Conservation (phyloP, 1,284 basidiomycete genomes). For the Amylostereum areolatum region DNA sequence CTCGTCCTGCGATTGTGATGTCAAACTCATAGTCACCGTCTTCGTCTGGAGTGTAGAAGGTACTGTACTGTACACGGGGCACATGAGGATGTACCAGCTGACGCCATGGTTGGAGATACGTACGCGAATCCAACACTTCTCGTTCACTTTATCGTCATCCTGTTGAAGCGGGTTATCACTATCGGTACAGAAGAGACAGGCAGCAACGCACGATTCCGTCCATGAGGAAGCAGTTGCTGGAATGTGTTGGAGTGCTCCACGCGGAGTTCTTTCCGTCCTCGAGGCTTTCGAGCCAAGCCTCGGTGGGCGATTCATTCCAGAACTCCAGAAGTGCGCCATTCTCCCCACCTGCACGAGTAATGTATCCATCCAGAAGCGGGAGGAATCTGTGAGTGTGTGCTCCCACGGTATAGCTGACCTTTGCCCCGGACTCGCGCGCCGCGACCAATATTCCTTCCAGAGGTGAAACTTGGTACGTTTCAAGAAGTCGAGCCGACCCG, state of each 20-base stretch:
- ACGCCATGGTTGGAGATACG: conserved; percentile 10
- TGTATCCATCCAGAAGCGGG: conserved; percentile 40
- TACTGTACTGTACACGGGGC: conserved; percentile 44
- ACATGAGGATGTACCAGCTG: conserved; percentile 34
- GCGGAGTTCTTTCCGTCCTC: conserved; percentile 13
- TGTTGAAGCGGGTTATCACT: background rate
- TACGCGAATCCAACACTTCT: conserved; percentile 33
- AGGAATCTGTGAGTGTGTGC: conserved; percentile 31
- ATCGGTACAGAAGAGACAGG: background rate
- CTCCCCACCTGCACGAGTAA: conserved; percentile 20
- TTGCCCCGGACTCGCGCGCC: conserved; percentile 37
- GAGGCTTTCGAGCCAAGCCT: conserved; percentile 26
- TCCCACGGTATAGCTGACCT: conserved; percentile 47
- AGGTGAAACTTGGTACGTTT: conserved; percentile 44
- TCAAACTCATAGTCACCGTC: conserved; percentile 64
- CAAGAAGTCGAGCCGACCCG: conserved; percentile 40
- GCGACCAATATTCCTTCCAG: conserved; percentile 49
- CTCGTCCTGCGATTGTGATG: conserved; percentile 55
- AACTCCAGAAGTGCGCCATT: conserved; percentile 34
- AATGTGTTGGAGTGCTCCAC: conserved; percentile 32
- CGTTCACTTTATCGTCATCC: conserved; percentile 27
- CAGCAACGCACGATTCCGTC: conserved; percentile 29
- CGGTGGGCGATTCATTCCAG: conserved; percentile 35
- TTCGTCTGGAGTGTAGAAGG: conserved; percentile 40
- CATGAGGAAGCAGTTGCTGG: conserved; percentile 30